Conservation (phyloP, 306 rosid genomes). For the Alnus rubra region DNA sequence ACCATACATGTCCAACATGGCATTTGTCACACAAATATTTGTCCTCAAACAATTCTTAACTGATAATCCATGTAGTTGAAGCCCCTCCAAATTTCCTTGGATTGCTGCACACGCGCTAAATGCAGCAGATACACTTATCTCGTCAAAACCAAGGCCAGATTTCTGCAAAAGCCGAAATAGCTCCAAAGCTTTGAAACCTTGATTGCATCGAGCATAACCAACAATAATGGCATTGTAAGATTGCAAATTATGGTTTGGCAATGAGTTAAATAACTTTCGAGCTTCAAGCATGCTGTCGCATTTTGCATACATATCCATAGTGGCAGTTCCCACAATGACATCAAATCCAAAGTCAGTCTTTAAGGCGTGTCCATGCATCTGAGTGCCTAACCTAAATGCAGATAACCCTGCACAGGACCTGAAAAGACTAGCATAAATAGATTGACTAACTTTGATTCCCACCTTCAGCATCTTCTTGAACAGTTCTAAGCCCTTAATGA, state of each 20-base stretch:
- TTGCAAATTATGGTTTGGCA: conserved; percentile 60
- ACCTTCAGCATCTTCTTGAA: conserved; percentile 66
- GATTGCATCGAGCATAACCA: conserved; percentile 59
- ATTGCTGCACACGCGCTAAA: conserved; percentile 66
- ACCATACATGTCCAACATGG: conserved; percentile 82
- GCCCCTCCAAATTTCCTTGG: conserved; percentile 54
- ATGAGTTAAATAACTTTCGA: conserved; percentile 50
- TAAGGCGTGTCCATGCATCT: conserved; percentile 72
- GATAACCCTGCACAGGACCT: conserved; percentile 83
- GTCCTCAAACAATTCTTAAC: conserved; percentile 54
- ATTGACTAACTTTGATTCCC: conserved; percentile 75
- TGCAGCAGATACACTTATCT: conserved; percentile 69
- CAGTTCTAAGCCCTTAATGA: conserved; percentile 50
- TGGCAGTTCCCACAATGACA: conserved; percentile 79
- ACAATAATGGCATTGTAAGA: conserved; percentile 75
- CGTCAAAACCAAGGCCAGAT: conserved; percentile 57
- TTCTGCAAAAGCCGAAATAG: conserved; percentile 54
- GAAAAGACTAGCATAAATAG: conserved; percentile 79
- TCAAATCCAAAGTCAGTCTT: conserved; percentile 64
- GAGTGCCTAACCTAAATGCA: conserved; percentile 58
- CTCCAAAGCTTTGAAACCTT: conserved; percentile 60
- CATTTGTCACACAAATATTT: conserved; percentile 75
- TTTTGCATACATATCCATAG: conserved; percentile 85
- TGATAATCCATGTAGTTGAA: conserved; percentile 73
- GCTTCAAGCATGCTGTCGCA: conserved; percentile 66